phyloP scores from a whole-genome alignment of 1,284 basidiomycete species.

The Rhodotorula sp. region DNA sequence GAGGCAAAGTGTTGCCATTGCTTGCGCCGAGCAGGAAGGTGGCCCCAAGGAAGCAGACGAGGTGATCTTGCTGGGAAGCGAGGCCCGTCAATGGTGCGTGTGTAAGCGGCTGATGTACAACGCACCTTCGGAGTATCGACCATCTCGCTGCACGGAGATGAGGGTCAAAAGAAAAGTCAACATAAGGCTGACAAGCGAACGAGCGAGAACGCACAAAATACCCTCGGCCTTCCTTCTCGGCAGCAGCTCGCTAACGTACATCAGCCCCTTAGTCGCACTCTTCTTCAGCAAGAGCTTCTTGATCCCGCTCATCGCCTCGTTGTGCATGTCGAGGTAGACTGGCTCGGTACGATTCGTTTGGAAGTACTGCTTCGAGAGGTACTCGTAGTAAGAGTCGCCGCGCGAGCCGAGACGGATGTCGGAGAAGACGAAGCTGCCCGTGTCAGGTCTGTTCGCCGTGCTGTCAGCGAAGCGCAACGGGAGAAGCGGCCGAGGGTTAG shows the following conservation, averaged over 20 bases:
- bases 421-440: constrained; percentile 51
- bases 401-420: constrained; percentile 86
- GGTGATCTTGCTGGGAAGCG: constrained; percentile 83
- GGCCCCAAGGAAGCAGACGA: constrained; percentile 87
- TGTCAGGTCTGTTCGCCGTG: constrained; percentile 29
- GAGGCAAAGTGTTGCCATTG: constrained; percentile 58
- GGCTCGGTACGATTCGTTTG: constrained; percentile 70
- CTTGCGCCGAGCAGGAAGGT: constrained; percentile 87
- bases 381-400: constrained; percentile 89
- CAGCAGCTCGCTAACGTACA: constrained; percentile 77
- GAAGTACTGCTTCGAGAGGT: constrained; percentile 48
- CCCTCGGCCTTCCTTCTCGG: constrained; percentile 47
- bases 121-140: constrained; percentile 24
- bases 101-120: neutral
- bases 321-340: constrained; percentile 85
- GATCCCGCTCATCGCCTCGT: constrained; percentile 75
- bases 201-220: constrained; percentile 18
- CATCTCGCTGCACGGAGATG: constrained; percentile 13
- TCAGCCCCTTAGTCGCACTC: constrained; percentile 57
- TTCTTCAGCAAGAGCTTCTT: constrained; percentile 70
- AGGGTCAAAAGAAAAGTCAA: neutral
- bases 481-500: neutral
- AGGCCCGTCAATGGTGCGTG: too few species aligned
- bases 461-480: too few species aligned
- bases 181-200: neutral